Evolutionary conservation across 208 protist species (phyloP), one percentile per base, ranked within the genome.

Genomic region (Naegleria lovaniensis): DNA sequence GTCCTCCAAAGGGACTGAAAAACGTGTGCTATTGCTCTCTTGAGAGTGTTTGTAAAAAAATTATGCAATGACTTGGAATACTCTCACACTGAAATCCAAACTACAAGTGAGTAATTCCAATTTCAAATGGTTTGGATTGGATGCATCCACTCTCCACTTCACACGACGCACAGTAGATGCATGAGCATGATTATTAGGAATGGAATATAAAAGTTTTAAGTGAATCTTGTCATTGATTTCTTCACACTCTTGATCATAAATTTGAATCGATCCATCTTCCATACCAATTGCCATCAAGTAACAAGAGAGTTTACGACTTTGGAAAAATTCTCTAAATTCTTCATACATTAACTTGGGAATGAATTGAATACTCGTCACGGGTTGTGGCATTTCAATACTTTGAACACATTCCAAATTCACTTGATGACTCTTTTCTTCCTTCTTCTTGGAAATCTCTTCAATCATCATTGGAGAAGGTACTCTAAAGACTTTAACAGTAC

Each of bases 401-500:
- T 79, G 67, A 29, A 33, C 29, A 79, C 13, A 25, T 79, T 79
- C 67, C 67, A 79, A 79, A 67, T 67, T 67, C 55, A 29, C 22
- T 67, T 67, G 19, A 67, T 67, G 4, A 67, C 55, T 67, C 22
- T 67, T 29, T 67, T 67, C 55, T 75, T 75, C 58, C 13, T 75
- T 16, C 25, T 75, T 75, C 11, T 75, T 0, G 1, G 16, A 75
- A n/a, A 16, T 75, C 25, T 75, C 58, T n/a, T 75, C 58, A n/a
- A 75, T n/a, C 43, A 48, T 48, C 5, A 1, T 48, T 48, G 1
- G 43, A 36, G 29, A 29, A 36, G 67, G 67, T 79, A 79, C 13
- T 79, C n/a, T 79, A 33, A 79, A 94, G 40, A 94, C 55, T 40
- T 94, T 93, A 0, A 94, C 58, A 0, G 79, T 15, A 48, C 94